A percentile compares a stretch with the other conserved stretches of the same genome.
phyloP scores from a whole-genome alignment of 2,329 filamentous ascomycete species.

The Cladophialophora exuberans region DNA sequence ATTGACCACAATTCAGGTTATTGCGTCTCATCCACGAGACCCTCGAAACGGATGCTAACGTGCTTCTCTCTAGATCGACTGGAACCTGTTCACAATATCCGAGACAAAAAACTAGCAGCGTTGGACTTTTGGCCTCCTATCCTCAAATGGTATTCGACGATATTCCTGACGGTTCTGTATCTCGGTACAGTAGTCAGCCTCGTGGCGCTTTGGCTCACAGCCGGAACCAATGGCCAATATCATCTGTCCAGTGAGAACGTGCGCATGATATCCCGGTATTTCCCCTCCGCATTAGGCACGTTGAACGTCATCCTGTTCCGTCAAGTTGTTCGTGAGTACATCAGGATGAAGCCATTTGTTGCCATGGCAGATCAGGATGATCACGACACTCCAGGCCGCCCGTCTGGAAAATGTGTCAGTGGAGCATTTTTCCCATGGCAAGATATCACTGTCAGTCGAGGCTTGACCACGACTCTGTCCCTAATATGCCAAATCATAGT shows the following conservation, averaged over 20 bases:
- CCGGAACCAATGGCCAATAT: constrained; percentile 14
- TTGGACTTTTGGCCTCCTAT: constrained; percentile 7
- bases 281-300: constrained; percentile 13
- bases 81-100: not conserved
- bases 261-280: constrained; percentile 17
- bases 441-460: constrained; percentile 6
- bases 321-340: constrained; percentile 12
- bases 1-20: not conserved
- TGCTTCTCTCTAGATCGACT: not conserved
- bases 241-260: constrained; percentile 19
- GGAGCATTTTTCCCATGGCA: constrained; percentile 18
- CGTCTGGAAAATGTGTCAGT: constrained; percentile 10
- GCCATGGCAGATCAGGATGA: constrained; percentile 13
- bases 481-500: constrained; percentile 12
- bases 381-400: not conserved
- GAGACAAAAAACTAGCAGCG: not conserved
- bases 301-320: constrained; percentile 15
- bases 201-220: constrained; percentile 9
- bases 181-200: constrained; percentile 1
- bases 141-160: constrained; percentile 8
- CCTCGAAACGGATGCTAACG: not conserved
- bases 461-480: constrained; percentile 3
- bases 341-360: constrained; percentile 15
- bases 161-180: constrained; percentile 6
- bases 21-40: not conserved